Evolutionary conservation across 768 basidiomycete genomes (phyloP), one percentile per base, ranked within the genome.

Genomic region (Lactifluus rugatus): DNA sequence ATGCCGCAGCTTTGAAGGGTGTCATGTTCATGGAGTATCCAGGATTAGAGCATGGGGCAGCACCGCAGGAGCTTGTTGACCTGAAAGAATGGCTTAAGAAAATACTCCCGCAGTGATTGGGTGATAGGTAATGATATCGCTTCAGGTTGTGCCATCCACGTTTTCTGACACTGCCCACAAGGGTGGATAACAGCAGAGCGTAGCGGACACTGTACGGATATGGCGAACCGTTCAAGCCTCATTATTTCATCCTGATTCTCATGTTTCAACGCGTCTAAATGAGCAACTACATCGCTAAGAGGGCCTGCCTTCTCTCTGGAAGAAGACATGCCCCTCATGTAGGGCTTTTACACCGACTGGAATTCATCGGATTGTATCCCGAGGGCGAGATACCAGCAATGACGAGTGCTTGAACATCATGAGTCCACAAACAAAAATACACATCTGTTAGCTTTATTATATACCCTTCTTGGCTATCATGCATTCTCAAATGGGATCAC

Each of bases 21-120:
- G 65, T 92, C 28, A 75, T 76, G 46, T 91, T 84, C 73, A 80
- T 82, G 58, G 67, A 78, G 11, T 94, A 93, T 68, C 71, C 74
- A 2, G 83, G 81, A 11, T 71, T 89, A 63, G 80, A 76, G 7
- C 93, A 96, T 65, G 78, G 80, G 41, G 80, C 85, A 16, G 77
- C 74, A 56, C 74, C 75, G 48, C 66, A 80, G 70, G 90, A 93
- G 66, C 73, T 93, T 42, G 74, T 77, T 36, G 85, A 93, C 66
- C 68, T 94, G 65, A 80, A 77, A 64, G 71, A 66, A 14, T 94
- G 89, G 82, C 74, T 95, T 57, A 79, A 78, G 67, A 80, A 75
- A 60, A 79, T 77, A 31, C 67, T 87, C 17, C 79, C 80, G 10
- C 6, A 23, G 1, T 7, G 14, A 14, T 36, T 4, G n/a, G 57